Base-by-base conservation (phyloP, 2,329 filamentous ascomycete species). In the Fusarium sp. region DNA sequence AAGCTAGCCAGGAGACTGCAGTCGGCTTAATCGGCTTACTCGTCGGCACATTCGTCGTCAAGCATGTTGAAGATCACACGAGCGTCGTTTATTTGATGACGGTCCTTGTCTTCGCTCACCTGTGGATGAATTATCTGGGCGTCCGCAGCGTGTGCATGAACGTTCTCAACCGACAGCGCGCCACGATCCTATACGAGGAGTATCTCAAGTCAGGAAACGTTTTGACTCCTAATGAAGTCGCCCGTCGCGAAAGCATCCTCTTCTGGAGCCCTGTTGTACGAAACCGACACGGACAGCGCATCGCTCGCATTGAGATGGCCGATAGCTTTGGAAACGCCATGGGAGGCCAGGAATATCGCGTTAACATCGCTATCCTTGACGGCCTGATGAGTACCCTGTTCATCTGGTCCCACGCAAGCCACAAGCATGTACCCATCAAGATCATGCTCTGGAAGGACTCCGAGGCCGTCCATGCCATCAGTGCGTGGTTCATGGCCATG, bases 1-100 rank as follows among this genome's bases (percentile, higher is more conserved):
- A 98, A 81, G 95, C 95, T 14, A 97, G 94, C 75, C 97, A 98
- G 84, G 97, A 98, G 84, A 98, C 96, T 0, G 91, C 98, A 23
- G 94, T 99, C 66, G 96, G 94, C 3, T 87, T 98, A 30, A 72
- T 98, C 37, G 97, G 97, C 3, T 95, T 98, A 90, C 87, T 98
- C 61, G 90, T 89, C 16, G 97, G 97, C 1, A 97, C 92, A 57
- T 70, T 97, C 3, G 91, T 98, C 16, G 94, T 98, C 20, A 93
- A 93, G 37, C 86, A 90, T 72, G 90, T 98, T 25, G 90, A 93
- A 61, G 91, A 92, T 58, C 91, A 92, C 66, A 82, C 87, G 16
- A 90, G 92, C 11, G 97, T 97, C 41, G 95, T 95, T 90, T 86
- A 85, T 56, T 87, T 92, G 67, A 91, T 98, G 84, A 83, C 95